These are phyloP conservation scores for Termitomyces sp. DNA, from an alignment of 768 basidiomycete genomes.

Conservation along the genomic window DNA sequence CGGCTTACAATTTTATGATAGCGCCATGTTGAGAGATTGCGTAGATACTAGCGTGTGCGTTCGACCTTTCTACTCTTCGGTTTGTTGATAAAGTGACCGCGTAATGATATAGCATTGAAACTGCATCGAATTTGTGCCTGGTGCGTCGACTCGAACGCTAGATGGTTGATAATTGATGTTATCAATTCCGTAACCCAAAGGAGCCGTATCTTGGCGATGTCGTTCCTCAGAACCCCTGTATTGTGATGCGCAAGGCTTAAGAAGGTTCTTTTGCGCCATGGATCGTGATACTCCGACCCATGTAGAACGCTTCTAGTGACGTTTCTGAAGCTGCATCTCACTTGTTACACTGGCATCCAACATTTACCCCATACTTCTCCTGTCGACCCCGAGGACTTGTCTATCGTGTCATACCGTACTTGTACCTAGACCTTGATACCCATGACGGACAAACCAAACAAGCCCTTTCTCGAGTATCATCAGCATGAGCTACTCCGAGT, in stretches of 20 bases:
- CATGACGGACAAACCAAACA: too few relatives aligned
- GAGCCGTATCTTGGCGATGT: too few relatives aligned
- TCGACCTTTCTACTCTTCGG: too few relatives aligned
- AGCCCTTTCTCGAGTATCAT: background rate
- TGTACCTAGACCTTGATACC: background rate
- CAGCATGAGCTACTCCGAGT: background rate
- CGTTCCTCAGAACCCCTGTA: background rate
- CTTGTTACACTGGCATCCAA: background rate
- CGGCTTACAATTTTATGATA: too few relatives aligned
- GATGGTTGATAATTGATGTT: background rate
- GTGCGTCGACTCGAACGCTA: too few relatives aligned
- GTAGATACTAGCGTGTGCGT: too few relatives aligned
- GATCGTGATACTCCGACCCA: background rate
- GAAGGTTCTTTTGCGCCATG: background rate
- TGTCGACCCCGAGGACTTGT: background rate
- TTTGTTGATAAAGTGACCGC: too few relatives aligned
- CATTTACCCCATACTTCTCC: background rate
- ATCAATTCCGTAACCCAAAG: background rate
- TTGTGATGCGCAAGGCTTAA: background rate
- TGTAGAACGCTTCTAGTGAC: background rate
- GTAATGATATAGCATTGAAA: too few relatives aligned
- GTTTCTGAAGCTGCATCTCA: background rate
- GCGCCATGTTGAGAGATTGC: too few relatives aligned
- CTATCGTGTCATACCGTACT: background rate
- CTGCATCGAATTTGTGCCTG: background rate